phyloP scores from a whole-genome alignment of 176 grass and related monocot species.

The Miscanthus lutarioriparius region DNA sequence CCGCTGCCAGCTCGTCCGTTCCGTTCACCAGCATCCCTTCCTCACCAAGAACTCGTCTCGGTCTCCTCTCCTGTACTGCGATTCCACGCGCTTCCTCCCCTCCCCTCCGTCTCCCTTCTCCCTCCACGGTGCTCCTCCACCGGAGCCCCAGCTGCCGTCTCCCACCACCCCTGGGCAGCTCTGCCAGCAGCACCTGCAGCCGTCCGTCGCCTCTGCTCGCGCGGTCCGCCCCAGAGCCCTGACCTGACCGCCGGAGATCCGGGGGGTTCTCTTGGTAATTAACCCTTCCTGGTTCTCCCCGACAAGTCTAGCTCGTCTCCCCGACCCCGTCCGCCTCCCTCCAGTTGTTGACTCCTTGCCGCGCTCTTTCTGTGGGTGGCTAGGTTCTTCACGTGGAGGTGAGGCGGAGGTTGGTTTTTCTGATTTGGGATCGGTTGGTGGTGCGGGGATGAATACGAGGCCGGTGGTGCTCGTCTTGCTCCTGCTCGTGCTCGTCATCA shows the following conservation, averaged over 20 bases:
- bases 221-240: background rate
- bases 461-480: conserved; percentile 63
- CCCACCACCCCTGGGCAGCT: background rate
- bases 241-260: conserved; percentile 14
- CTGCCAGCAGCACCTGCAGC: background rate
- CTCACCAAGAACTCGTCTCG: background rate
- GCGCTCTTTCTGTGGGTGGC: background rate
- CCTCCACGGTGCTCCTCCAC: background rate
- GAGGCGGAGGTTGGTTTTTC: background rate
- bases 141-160: background rate
- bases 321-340: background rate
- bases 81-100: conserved; percentile 30
- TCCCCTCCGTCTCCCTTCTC: background rate
- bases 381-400: background rate
- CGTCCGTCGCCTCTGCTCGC: background rate
- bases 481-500: conserved; percentile 61
- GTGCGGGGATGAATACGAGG: conserved; percentile 52
- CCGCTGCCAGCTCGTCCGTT: background rate
- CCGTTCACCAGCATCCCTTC: background rate
- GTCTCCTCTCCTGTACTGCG: background rate
- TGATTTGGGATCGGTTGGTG: conserved; percentile 4
- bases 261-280: conserved; percentile 12
- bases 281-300: background rate
- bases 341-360: background rate
- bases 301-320: background rate